Conservation (phyloP, 768 basidiomycete species). For the Cystofilobasidium bisporidii region DNA sequence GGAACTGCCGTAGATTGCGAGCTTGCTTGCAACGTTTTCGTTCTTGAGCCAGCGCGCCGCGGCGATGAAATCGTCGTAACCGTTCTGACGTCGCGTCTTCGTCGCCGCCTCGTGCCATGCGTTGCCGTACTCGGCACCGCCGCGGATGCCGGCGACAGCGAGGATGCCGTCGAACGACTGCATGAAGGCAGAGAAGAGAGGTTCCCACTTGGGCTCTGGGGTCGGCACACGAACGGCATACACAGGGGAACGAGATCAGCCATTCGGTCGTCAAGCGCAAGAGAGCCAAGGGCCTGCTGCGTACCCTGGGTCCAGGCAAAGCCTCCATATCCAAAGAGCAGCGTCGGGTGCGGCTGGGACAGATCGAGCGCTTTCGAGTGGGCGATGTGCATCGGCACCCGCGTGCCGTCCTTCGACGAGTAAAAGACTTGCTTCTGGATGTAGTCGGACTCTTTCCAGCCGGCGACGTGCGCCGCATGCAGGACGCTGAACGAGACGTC, state of each 20-base stretch:
- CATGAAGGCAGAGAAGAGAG: constrained; percentile 15
- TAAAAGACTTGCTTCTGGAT: constrained; percentile 21
- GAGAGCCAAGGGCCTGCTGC: neutral
- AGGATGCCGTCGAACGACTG: constrained; percentile 5
- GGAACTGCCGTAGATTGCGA: constrained; percentile 14
- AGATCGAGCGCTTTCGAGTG: constrained; percentile 17
- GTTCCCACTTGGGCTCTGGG: constrained; percentile 17
- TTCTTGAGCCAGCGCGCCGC: constrained; percentile 21
- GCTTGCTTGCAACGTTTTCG: neutral
- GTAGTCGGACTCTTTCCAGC: constrained; percentile 11
- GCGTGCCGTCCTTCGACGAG: constrained; percentile 6
- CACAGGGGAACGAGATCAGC: no score
- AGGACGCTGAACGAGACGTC: constrained; percentile 15
- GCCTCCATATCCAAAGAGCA: constrained; percentile 23
- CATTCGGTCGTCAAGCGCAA: no score
- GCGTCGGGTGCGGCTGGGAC: constrained; percentile 10
- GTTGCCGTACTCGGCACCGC: constrained; percentile 24
- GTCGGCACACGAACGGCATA: no score
- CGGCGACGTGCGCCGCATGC: constrained; percentile 12
- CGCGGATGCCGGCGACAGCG: constrained; percentile 25
- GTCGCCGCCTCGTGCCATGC: constrained; percentile 23
- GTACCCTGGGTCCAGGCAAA: constrained; percentile 22
- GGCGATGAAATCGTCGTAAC: constrained; percentile 20
- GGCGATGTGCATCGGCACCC: constrained; percentile 20
- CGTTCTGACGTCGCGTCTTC: constrained; percentile 5